These are phyloP conservation scores for Chlorella sp. DNA, from an alignment of 139 green algal species.

Conservation along the genomic window DNA sequence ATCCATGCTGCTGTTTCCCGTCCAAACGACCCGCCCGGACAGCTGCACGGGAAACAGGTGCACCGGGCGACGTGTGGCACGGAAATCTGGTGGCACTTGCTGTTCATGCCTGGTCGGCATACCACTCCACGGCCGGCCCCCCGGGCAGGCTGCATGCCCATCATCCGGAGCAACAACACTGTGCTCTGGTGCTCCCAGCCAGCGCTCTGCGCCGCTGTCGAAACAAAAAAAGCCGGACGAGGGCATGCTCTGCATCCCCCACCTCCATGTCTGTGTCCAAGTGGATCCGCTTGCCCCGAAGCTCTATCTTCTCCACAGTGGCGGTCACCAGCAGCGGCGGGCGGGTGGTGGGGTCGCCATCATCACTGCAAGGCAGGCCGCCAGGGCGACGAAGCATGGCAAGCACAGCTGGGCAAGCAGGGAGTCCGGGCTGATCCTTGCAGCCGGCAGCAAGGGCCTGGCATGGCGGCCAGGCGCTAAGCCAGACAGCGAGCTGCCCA, in stretches of 20 bases:
- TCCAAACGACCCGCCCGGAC: slow-evolving; percentile 77
- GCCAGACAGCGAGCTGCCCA: too few relatives aligned
- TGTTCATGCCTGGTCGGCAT: too few relatives aligned
- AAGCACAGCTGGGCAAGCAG: not conserved
- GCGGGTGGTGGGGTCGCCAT: slow-evolving; percentile 37
- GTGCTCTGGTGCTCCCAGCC: too few relatives aligned
- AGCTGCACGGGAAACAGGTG: not conserved
- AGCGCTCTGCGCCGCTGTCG: too few relatives aligned
- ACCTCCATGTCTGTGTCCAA: slow-evolving; percentile 6
- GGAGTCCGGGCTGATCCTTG: too few relatives aligned
- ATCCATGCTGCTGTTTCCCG: slow-evolving; percentile 67
- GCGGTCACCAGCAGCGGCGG: slow-evolving; percentile 81
- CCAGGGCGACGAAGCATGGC: not conserved
- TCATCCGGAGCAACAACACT: too few relatives aligned
- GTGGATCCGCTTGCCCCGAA: slow-evolving; percentile 19
- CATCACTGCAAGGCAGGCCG: slow-evolving; percentile 31
- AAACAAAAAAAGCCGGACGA: too few relatives aligned
- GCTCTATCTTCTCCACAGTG: slow-evolving; percentile 73
- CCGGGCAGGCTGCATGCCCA: too few relatives aligned
- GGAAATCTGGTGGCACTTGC: too few relatives aligned
- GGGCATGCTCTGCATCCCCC: too few relatives aligned
- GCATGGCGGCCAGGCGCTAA: too few relatives aligned
- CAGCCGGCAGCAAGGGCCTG: not conserved
- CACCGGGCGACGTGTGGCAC: not conserved
- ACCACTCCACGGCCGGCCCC: too few relatives aligned